phyloP scores from a whole-genome alignment of 305 asterid genomes.

The Rubia tinctorum region DNA sequence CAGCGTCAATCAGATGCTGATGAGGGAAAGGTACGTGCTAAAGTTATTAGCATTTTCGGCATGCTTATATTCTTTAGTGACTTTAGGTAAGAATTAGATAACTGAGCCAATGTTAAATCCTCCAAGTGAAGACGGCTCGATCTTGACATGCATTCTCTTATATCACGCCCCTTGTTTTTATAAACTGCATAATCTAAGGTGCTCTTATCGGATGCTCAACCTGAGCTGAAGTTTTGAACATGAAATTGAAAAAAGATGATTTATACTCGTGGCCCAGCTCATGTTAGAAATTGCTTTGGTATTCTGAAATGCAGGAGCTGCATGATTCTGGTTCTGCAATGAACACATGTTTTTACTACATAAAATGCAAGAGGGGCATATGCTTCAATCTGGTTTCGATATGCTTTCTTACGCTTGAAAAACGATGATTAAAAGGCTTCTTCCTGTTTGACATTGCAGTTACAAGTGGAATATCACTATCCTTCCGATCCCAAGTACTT shows the following conservation, averaged over 20 bases:
- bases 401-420: not conserved
- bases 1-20: slow-evolving; percentile 94
- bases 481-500: slow-evolving; percentile 91
- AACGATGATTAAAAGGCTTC: not conserved
- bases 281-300: not conserved
- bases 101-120: not conserved
- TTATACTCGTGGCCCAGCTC: too few relatives aligned
- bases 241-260: not conserved
- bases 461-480: slow-evolving; percentile 77
- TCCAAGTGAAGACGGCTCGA: not conserved
- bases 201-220: not conserved
- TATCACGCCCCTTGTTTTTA: not conserved
- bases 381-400: too few relatives aligned
- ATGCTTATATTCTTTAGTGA: not conserved
- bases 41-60: not conserved
- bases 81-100: not conserved
- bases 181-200: not conserved
- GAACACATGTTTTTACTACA: too few relatives aligned
- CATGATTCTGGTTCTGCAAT: not conserved
- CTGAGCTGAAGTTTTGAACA: not conserved
- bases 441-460: slow-evolving; percentile 52
- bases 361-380: too few relatives aligned
- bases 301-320: not conserved
- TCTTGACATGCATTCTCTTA: not conserved
- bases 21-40: slow-evolving; percentile 80